Percentiles rank a stretch among this genome's conserved stretches.
These are phyloP conservation scores for Plectosphaerella cucumerina DNA, from an alignment of 2,329 filamentous ascomycete genomes.

Conservation along the genomic window DNA sequence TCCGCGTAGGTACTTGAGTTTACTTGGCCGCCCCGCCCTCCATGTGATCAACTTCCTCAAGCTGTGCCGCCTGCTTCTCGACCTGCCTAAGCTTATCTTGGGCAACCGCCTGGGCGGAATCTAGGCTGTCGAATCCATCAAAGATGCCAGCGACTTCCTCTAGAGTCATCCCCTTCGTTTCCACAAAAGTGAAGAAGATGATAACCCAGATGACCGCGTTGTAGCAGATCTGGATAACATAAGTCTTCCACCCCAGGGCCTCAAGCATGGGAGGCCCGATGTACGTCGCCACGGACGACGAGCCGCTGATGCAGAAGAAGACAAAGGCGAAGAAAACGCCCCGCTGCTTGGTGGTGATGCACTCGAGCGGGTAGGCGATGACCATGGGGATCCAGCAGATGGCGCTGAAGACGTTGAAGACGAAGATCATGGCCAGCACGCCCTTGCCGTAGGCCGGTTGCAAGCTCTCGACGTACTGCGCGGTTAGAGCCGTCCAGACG, in stretches of 20 bases:
- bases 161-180: slow-evolving; percentile 11
- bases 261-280: too few relatives aligned
- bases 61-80: too few relatives aligned
- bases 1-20: too few relatives aligned
- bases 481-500: slow-evolving; percentile 27
- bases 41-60: too few relatives aligned
- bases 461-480: slow-evolving; percentile 21
- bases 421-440: slow-evolving; percentile 27
- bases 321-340: slow-evolving; percentile 23
- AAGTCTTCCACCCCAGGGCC: slow-evolving; percentile 30
- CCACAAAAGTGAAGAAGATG: slow-evolving; percentile 11
- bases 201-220: slow-evolving; percentile 7
- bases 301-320: slow-evolving; percentile 28
- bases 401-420: slow-evolving; percentile 26
- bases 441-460: slow-evolving; percentile 27
- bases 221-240: slow-evolving; percentile 24
- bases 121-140: too few relatives aligned
- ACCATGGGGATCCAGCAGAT: slow-evolving; percentile 34
- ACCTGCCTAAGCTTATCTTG: too few relatives aligned
- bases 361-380: slow-evolving; percentile 39
- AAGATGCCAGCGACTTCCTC: slow-evolving; percentile 11
- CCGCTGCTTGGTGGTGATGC: slow-evolving; percentile 33
- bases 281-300: slow-evolving; percentile 34
- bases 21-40: too few relatives aligned
- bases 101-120: too few relatives aligned